A percentile compares a stretch with the other conserved stretches of the same genome.
These are phyloP conservation scores for Sabuloglossum arenarium DNA, from an alignment of 495 filamentous ascomycete species.

Conservation along the genomic window DNA sequence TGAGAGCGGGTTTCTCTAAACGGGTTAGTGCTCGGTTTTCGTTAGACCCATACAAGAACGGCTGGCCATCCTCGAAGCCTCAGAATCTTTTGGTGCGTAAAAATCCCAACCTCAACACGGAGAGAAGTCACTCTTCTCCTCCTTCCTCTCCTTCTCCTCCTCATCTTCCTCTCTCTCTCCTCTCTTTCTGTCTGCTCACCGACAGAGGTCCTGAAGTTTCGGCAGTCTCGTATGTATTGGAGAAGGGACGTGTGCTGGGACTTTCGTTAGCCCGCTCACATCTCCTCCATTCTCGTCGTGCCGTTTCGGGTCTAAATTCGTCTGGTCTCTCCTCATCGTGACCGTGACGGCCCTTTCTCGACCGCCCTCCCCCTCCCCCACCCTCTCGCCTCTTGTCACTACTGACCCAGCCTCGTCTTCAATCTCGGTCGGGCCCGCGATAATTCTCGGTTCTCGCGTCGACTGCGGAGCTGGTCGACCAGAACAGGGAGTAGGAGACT, in stretches of 20 bases:
- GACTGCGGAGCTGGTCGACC: conserved; percentile 4
- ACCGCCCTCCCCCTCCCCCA: neutral
- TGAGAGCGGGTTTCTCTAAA: neutral
- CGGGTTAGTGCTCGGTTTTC: neutral
- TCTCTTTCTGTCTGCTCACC: conserved; percentile 3
- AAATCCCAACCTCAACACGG: neutral
- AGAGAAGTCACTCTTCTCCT: conserved; percentile 15
- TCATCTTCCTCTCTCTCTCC: conserved; percentile 11
- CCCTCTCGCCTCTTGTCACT: neutral
- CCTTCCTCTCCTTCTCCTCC: conserved; percentile 12
- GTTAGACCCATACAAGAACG: conserved; percentile 1
- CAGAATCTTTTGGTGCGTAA: neutral
- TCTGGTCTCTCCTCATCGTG: neutral
- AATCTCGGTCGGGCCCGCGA: neutral
- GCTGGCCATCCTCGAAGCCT: neutral
- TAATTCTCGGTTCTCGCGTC: conserved; percentile 2
- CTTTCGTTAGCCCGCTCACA: conserved; percentile 10
- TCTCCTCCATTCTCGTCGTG: conserved; percentile 1
- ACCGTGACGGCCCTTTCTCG: conserved; percentile 1
- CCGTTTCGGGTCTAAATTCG: conserved; percentile 2
- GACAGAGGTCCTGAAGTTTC: conserved; percentile 11
- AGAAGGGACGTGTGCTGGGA: conserved; percentile 16
- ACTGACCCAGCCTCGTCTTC: neutral
- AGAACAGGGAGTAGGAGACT: neutral
- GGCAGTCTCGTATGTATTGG: conserved; percentile 12